phyloP scores from a whole-genome alignment of 1,139 yeast genomes.

The Suhomyces choctaworum region DNA sequence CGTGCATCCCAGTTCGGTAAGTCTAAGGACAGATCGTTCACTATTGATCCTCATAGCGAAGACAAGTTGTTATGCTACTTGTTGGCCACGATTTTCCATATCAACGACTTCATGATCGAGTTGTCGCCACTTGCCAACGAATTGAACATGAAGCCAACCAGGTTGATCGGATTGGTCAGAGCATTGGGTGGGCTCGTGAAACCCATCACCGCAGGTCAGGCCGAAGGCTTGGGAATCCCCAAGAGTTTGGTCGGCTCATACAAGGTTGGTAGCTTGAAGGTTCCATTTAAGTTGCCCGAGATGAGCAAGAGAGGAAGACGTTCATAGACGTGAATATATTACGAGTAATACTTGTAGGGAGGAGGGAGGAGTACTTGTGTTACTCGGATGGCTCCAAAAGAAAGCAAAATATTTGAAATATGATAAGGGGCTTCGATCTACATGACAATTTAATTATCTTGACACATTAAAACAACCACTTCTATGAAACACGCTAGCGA shows the following conservation, averaged over 20 bases:
- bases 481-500: too few relatives aligned
- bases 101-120: constrained; percentile 75
- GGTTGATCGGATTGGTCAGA: constrained; percentile 65
- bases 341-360: too few relatives aligned
- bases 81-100: constrained; percentile 68
- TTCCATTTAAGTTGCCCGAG: constrained; percentile 89
- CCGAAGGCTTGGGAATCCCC: constrained; percentile 79
- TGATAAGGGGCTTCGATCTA: too few relatives aligned
- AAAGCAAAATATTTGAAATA: too few relatives aligned
- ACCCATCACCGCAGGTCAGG: constrained; percentile 74
- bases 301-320: constrained; percentile 65
- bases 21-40: constrained; percentile 69
- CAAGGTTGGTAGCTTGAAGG: constrained; percentile 80
- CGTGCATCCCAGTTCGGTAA: constrained; percentile 70
- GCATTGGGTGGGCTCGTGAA: constrained; percentile 83
- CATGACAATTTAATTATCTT: too few relatives aligned
- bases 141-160: constrained; percentile 77
- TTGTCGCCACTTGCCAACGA: constrained; percentile 83
- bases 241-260: constrained; percentile 63
- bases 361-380: too few relatives aligned
- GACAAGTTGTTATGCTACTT: constrained; percentile 82
- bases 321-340: too few relatives aligned
- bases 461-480: too few relatives aligned
- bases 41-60: constrained; percentile 83
- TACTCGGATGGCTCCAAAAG: too few relatives aligned